Evolutionary conservation across 176 grass and related monocot species (phyloP), one percentile per base, ranked within the genome.

Genomic region (Eragrostis nindensis): DNA sequence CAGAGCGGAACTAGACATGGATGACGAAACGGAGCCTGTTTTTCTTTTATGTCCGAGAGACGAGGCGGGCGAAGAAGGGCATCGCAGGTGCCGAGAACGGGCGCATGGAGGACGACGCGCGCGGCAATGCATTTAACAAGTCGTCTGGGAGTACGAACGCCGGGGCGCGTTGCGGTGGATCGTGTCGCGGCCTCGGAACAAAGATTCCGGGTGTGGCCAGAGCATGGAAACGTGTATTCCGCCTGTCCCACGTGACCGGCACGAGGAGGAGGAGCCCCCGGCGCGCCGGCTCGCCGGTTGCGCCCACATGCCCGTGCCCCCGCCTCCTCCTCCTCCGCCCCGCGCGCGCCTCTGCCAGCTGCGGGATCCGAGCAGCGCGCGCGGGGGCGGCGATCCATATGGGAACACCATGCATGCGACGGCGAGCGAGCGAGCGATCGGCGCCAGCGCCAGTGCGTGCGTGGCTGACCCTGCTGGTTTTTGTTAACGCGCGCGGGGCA

Each of bases 211-310:
- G 18, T n/a, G 32, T 43, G 21, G 70, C 40, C 89, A 91, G 92
- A 80, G 89, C 80, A 89, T 70, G 42, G 83, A 91, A 69, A 42
- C 78, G 78, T 72, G 78, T 54, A 84, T 64, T 46, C 87, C 76
- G 87, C 66, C 80, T 77, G 84, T 59, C 84, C 85, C 88, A 90
- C 85, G 85, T 90, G 91, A 71, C 76, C 62, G 68, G 81, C 80
- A 90, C 74, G 47, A 41, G 83, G n/a, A n/a, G 78, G 74, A 76
- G 60, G 76, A 74, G 64, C 59, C n/a, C 68, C 71, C 67, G 56
- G 13, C 74, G 67, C n/a, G 86, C 86, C 89, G 92, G 68, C 88
- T 90, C 78, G 83, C 84, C 77, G 85, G 88, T 38, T 77, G 88
- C 84, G 82, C 85, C 80, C 85, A 87, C 70, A 87, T 86, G 88